A percentile compares a stretch with the other conserved stretches of the same genome.
Conservation (phyloP, 2,329 filamentous ascomycete genomes). For the Chaetoscypha palmicola region DNA sequence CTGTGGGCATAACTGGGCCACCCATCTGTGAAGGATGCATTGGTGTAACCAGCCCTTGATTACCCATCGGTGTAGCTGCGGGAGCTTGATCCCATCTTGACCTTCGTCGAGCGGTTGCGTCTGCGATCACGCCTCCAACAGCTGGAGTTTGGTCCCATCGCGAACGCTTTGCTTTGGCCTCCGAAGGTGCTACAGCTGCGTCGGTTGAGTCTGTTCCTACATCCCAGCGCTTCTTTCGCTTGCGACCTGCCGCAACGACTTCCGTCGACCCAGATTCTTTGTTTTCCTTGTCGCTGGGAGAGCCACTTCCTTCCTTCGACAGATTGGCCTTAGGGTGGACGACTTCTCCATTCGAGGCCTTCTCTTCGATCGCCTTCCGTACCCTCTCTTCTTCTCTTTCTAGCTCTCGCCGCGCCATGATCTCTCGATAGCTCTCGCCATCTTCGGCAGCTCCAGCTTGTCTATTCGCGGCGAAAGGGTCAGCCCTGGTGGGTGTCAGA, state of each 20-base stretch:
- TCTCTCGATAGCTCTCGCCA: constrained; percentile 76
- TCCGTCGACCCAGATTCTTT: constrained; percentile 62
- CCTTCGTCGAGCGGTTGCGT: constrained; percentile 61
- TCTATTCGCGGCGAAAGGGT: constrained; percentile 74
- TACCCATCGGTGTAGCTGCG: constrained; percentile 67
- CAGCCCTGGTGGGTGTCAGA: constrained; percentile 77
- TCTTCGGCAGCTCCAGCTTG: constrained; percentile 61
- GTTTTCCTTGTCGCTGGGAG: constrained; percentile 58
- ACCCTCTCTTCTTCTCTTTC: constrained; percentile 93
- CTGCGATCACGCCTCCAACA: constrained; percentile 41
- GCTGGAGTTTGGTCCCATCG: constrained; percentile 82
- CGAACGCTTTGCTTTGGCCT: constrained; percentile 59
- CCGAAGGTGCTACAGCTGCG: constrained; percentile 42
- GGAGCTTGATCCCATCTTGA: constrained; percentile 93
- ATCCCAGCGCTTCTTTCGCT: constrained; percentile 96
- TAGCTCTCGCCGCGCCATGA: constrained; percentile 85
- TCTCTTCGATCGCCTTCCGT: constrained; percentile 67
- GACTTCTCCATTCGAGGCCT: constrained; percentile 49
- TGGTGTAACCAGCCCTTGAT: constrained; percentile 68
- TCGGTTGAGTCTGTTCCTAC: constrained; percentile 54
- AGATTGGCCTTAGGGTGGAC: constrained; percentile 67
- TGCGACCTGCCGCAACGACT: constrained; percentile 55
- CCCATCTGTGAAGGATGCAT: constrained; percentile 62
- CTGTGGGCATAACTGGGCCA: constrained; percentile 43
- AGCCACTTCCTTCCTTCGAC: constrained; percentile 48